phyloP scores from a whole-genome alignment of 805 yeast species.

The Wickerhamomyces tratensis region DNA sequence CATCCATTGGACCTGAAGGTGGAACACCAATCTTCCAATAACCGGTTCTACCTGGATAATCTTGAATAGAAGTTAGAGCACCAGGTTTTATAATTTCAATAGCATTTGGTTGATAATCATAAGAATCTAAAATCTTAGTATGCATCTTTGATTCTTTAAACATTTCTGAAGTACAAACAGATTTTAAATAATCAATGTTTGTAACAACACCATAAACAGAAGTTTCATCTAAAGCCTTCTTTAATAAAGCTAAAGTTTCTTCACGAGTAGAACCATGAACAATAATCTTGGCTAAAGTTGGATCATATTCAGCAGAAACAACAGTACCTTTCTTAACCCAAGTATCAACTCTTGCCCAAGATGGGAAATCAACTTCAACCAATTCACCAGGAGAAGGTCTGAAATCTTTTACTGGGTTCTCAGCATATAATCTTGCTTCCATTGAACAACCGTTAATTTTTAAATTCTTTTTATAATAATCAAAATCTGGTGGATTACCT shows the following conservation, averaged over 20 bases:
- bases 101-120: slow-evolving; percentile 70
- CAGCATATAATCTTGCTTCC: slow-evolving; percentile 96
- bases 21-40: slow-evolving; percentile 75
- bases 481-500: slow-evolving; percentile 75
- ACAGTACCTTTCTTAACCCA: slow-evolving; percentile 90
- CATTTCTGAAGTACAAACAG: slow-evolving; percentile 77
- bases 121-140: slow-evolving; percentile 81
- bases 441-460: slow-evolving; percentile 78
- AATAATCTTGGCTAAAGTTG: slow-evolving; percentile 91
- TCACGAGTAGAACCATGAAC: slow-evolving; percentile 86
- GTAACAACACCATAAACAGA: slow-evolving; percentile 82
- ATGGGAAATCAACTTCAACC: slow-evolving; percentile 76
- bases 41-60: slow-evolving; percentile 86
- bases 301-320: slow-evolving; percentile 90
- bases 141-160: slow-evolving; percentile 77
- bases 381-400: slow-evolving; percentile 95
- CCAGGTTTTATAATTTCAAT: slow-evolving; percentile 85
- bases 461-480: slow-evolving; percentile 30
- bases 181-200: slow-evolving; percentile 80
- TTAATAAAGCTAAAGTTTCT: slow-evolving; percentile 72
- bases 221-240: slow-evolving; percentile 78
- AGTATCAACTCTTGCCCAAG: slow-evolving; percentile 88
- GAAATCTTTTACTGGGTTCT: slow-evolving; percentile 91
- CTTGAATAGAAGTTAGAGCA: slow-evolving; percentile 94
- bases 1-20: slow-evolving; percentile 98